A percentile compares a stretch with the other conserved stretches of the same genome.
phyloP scores from a whole-genome alignment of 2,329 filamentous ascomycete genomes.

The Aspergillus aculeatinus region DNA sequence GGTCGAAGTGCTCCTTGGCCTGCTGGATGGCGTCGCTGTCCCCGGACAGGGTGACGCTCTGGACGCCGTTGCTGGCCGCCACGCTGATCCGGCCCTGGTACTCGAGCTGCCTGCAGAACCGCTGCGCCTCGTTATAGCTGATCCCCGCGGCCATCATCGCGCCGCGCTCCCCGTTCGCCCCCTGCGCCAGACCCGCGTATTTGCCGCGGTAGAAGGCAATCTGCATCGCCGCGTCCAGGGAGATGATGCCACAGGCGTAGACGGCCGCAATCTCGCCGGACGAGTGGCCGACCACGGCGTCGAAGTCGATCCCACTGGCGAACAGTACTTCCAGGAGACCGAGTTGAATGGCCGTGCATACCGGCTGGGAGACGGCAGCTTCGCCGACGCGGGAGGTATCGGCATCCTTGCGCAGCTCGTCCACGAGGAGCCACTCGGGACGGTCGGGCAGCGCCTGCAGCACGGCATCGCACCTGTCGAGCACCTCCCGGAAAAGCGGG shows the following conservation, averaged over 20 bases:
- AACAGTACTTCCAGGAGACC: conserved; percentile 3
- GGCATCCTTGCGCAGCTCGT: conserved; percentile 6
- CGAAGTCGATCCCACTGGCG: conserved; percentile 6
- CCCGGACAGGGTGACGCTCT: conserved; percentile 45
- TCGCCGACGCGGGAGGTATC: conserved; percentile 3
- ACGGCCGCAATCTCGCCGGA: conserved; percentile 32
- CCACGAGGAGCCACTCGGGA: conserved; percentile 5
- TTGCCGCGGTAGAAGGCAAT: conserved; percentile 48
- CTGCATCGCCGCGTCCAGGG: conserved; percentile 37
- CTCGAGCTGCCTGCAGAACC: neutral
- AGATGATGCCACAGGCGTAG: conserved; percentile 17
- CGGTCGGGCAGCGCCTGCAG: conserved; percentile 3
- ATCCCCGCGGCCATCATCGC: conserved; percentile 49
- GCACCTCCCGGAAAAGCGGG: neutral
- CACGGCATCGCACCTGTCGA: conserved; percentile 3
- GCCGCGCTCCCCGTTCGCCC: conserved; percentile 25
- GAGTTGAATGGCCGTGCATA: conserved; percentile 8
- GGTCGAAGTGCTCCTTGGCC: conserved; percentile 25
- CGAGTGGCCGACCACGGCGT: conserved; percentile 29
- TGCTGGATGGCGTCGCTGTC: conserved; percentile 34
- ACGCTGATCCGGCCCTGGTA: neutral
- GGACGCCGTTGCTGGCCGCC: conserved; percentile 34
- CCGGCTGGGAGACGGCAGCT: neutral
- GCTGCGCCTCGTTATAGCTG: neutral
- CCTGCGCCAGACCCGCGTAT: conserved; percentile 18